These are phyloP conservation scores for Geosmithia flava DNA, from an alignment of 2,329 filamentous ascomycete genomes.

Conservation along the genomic window DNA sequence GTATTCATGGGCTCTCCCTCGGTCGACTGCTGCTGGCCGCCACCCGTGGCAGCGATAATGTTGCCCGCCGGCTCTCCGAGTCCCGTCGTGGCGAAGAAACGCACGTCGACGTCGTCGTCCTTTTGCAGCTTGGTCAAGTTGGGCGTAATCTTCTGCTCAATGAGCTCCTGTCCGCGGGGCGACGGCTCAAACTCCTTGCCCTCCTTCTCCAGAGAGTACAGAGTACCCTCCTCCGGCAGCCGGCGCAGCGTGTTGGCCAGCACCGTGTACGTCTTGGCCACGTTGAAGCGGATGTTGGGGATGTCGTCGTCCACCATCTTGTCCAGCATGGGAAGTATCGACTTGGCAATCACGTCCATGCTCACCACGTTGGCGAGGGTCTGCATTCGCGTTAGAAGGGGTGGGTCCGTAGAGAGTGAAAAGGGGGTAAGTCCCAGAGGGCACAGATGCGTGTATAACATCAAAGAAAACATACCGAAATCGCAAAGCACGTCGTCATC, in stretches of 20 bases:
- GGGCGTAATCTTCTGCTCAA: slow-evolving; percentile 76
- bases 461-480: slow-evolving; percentile 70
- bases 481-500: slow-evolving; percentile 99
- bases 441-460: too few relatives aligned
- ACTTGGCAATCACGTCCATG: slow-evolving; percentile 83
- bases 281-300: slow-evolving; percentile 98
- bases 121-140: slow-evolving; percentile 91
- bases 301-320: slow-evolving; percentile 90
- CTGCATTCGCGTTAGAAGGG: slow-evolving; percentile 29
- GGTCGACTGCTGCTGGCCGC: slow-evolving; percentile 19
- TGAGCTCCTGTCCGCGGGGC: slow-evolving; percentile 63
- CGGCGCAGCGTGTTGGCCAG: slow-evolving; percentile 86
- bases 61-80: slow-evolving; percentile 44
- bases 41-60: not conserved
- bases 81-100: slow-evolving; percentile 92
- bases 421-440: too few relatives aligned
- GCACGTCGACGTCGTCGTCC: slow-evolving; percentile 95
- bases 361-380: slow-evolving; percentile 89
- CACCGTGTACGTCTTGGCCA: slow-evolving; percentile 91
- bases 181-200: slow-evolving; percentile 51
- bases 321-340: slow-evolving; percentile 91
- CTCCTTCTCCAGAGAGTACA: slow-evolving; percentile 75
- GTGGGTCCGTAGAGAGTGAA: not conserved
- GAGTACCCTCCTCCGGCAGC: slow-evolving; percentile 76
- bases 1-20: slow-evolving; percentile 54